phyloP scores from a whole-genome alignment of 1,139 yeast species.

The Zygosaccharomyces sapae region DNA sequence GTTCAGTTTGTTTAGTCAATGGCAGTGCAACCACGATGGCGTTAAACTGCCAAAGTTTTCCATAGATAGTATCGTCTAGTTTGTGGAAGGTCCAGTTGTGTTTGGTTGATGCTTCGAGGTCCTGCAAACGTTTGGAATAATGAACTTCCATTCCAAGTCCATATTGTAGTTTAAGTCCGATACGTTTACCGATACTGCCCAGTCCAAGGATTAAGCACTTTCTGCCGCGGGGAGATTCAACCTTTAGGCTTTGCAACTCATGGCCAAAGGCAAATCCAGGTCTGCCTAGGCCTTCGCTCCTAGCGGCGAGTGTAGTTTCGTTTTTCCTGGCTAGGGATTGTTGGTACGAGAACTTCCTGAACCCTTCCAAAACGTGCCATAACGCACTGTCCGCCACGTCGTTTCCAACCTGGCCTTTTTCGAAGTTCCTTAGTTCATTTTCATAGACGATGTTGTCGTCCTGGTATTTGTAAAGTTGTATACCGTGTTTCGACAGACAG shows the following conservation, averaged over 20 bases:
- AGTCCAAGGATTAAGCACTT: conserved; percentile 68
- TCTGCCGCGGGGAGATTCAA: conserved; percentile 53
- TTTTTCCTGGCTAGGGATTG: conserved; percentile 40
- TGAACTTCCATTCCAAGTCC: conserved; percentile 64
- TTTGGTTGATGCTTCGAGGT: conserved; percentile 26
- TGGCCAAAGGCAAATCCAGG: conserved; percentile 44
- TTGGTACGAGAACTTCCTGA: conserved; percentile 46
- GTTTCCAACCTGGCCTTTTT: conserved; percentile 28
- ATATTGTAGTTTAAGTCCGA: conserved; percentile 52
- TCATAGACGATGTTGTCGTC: conserved; percentile 15
- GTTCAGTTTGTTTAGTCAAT: conserved; percentile 54
- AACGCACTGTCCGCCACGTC: conserved; percentile 83
- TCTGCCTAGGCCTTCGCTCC: conserved; percentile 32
- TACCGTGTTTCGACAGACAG: conserved; percentile 19
- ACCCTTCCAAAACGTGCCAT: conserved; percentile 62
- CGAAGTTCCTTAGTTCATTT: conserved; percentile 7
- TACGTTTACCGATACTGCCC: conserved; percentile 68
- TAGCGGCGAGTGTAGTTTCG: conserved; percentile 41
- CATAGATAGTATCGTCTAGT: conserved; percentile 36
- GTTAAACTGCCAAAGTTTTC: conserved; percentile 40
- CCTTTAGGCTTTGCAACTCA: conserved; percentile 31
- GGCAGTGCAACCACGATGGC: conserved; percentile 68
- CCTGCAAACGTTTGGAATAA: conserved; percentile 53
- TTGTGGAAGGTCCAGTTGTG: conserved; percentile 40
- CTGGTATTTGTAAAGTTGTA: conserved; percentile 28